Percentiles rank a stretch among this genome's conserved stretches.
Conservation (phyloP, 2,329 filamentous ascomycete species). For the Fusarium kyushuense region DNA sequence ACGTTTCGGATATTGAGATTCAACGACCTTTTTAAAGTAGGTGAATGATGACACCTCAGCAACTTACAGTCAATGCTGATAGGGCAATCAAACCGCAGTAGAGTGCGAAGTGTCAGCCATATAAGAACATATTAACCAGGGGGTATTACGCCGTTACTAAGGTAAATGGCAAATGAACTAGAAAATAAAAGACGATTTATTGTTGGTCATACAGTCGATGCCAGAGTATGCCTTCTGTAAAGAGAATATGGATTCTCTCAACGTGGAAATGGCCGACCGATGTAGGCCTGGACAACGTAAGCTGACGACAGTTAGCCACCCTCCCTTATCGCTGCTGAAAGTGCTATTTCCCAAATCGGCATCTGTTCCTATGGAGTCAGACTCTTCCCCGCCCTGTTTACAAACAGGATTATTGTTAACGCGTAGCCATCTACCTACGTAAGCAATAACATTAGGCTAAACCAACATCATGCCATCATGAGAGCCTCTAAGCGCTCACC, state of each 20-base stretch:
- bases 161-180: too few relatives aligned
- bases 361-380: not conserved
- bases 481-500: too few relatives aligned
- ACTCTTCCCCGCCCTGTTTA: not conserved
- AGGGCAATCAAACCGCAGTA: not conserved
- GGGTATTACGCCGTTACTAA: not conserved
- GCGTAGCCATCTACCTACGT: not conserved
- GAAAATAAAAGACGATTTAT: too few relatives aligned
- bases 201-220: rapidly evolving
- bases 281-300: too few relatives aligned
- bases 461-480: not conserved
- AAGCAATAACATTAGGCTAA: not conserved
- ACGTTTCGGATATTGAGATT: too few relatives aligned
- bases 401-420: not conserved
- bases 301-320: not conserved
- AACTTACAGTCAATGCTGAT: not conserved
- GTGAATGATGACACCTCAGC: too few relatives aligned
- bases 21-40: too few relatives aligned
- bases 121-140: too few relatives aligned
- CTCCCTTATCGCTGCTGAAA: not conserved
- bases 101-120: too few relatives aligned
- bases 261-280: not conserved
- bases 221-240: not conserved
- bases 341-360: not conserved
- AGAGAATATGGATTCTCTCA: not conserved